These are phyloP conservation scores for Lizanozyma gosingica DNA, from an alignment of 1,139 yeast species.

Conservation along the genomic window DNA sequence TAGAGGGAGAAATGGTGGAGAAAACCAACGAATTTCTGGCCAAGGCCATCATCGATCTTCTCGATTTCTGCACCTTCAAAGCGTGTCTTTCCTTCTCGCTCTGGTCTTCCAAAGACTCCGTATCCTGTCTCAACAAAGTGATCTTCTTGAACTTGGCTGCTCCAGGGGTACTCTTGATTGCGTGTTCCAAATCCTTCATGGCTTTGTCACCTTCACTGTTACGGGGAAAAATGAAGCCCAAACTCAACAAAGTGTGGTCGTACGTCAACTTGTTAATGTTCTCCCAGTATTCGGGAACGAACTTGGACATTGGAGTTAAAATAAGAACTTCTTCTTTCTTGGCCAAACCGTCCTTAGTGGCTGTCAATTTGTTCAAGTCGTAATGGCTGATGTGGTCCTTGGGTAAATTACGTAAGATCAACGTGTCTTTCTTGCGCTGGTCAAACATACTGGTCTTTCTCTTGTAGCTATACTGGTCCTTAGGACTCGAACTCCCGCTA, in stretches of 20 bases:
- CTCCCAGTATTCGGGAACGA: constrained; percentile 80
- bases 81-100: constrained; percentile 69
- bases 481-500: constrained; percentile 16
- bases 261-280: constrained; percentile 66
- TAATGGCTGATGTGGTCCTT: constrained; percentile 79
- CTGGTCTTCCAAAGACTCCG: constrained; percentile 61
- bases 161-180: constrained; percentile 55
- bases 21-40: constrained; percentile 88
- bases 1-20: constrained; percentile 82
- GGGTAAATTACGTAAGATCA: constrained; percentile 53
- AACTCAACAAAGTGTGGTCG: constrained; percentile 75
- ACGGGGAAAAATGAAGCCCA: constrained; percentile 88
- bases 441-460: constrained; percentile 40
- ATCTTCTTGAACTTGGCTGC: constrained; percentile 63
- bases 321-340: constrained; percentile 77
- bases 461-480: constrained; percentile 38
- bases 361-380: constrained; percentile 67
- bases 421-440: constrained; percentile 32
- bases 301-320: constrained; percentile 82
- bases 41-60: constrained; percentile 85
- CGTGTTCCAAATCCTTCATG: constrained; percentile 57
- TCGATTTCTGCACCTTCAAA: constrained; percentile 72
- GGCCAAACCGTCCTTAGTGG: constrained; percentile 59
- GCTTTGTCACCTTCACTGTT: constrained; percentile 73
- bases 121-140: constrained; percentile 85